A percentile compares a stretch with the other conserved stretches of the same genome.
phyloP scores from a whole-genome alignment of 2,329 filamentous ascomycete species.

The Claviceps citrina region DNA sequence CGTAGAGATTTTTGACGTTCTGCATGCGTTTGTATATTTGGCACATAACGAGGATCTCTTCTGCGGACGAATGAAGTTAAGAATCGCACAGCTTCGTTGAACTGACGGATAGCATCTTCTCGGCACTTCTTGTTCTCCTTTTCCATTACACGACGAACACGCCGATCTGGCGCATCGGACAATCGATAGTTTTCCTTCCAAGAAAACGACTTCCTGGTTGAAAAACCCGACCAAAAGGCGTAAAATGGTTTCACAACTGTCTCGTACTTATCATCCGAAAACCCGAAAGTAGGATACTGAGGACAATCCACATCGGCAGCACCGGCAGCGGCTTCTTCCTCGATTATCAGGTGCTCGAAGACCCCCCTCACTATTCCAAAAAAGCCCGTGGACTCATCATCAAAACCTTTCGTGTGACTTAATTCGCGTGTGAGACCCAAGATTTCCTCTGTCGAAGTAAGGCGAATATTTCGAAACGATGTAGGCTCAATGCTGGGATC shows the following conservation, averaged over 20 bases:
- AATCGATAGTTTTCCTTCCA: slow-evolving; percentile 81
- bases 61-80: slow-evolving; percentile 82
- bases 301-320: slow-evolving; percentile 45
- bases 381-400: slow-evolving; percentile 68
- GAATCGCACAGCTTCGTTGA: slow-evolving; percentile 81
- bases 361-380: slow-evolving; percentile 63
- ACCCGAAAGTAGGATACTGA: slow-evolving; percentile 72
- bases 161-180: slow-evolving; percentile 75
- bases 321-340: slow-evolving; percentile 62
- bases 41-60: slow-evolving; percentile 71
- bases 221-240: slow-evolving; percentile 61
- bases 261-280: slow-evolving; percentile 61
- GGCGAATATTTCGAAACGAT: slow-evolving; percentile 50
- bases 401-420: slow-evolving; percentile 61
- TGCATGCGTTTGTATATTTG: slow-evolving; percentile 60
- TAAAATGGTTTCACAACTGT: slow-evolving; percentile 69
- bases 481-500: slow-evolving; percentile 33
- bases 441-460: slow-evolving; percentile 72
- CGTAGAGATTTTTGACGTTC: slow-evolving; percentile 67
- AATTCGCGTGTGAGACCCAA: slow-evolving; percentile 66
- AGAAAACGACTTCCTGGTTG: slow-evolving; percentile 69
- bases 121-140: slow-evolving; percentile 81
- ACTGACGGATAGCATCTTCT: slow-evolving; percentile 70
- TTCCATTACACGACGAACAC: slow-evolving; percentile 72
- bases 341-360: slow-evolving; percentile 65